Evolutionary conservation across 2,329 filamentous ascomycete genomes (phyloP), one percentile per base, ranked within the genome.

Genomic region (Claviceps digitariae): DNA sequence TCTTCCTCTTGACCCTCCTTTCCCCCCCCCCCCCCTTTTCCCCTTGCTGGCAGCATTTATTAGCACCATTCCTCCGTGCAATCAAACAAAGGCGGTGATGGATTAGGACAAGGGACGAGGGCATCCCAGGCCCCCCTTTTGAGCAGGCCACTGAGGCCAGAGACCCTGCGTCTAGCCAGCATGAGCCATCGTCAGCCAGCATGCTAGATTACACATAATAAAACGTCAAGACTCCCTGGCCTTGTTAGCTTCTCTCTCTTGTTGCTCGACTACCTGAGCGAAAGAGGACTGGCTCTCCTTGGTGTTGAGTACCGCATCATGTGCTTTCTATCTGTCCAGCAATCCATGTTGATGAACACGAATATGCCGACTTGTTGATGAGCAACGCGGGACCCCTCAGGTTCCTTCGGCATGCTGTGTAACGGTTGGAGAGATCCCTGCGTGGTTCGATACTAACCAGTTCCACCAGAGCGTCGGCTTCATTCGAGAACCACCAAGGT

Each of bases 31-130:
- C 7, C n/a, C 7, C 15, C 12, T 17, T 8, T 15, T 38, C 27
- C 45, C 45, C 45, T 48, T n/a, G 45, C 27, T 45, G 34, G 51
- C 31, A 29, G 34, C 38, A 25, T 50, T n/a, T 48, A 25, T 27
- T 38, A 36, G 31, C 31, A 29, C 44, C 27, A 48, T 48, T 48
- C 45, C 27, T 34, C 10, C 34, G 31, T 40, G 48, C 48, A 48
- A 41, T n/a, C 27, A 29, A 40, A 45, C 27, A 48, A 41, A n/a
- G 48, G 50, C 46, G 50, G 47, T 52, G 12, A 44, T 45, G 49
- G 41, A 23, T 40, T 49, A 9, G 47, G 17, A 46, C 17, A 6
- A 23, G 34, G n/a, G 44, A 48, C 29, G 29, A 41, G 44, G 23
- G 41, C 23, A 45, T 48, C 40, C 40, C 40, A 4, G 45, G 31